These are phyloP conservation scores for Lactarius psammicola DNA, from an alignment of 768 basidiomycete genomes.

Conservation along the genomic window DNA sequence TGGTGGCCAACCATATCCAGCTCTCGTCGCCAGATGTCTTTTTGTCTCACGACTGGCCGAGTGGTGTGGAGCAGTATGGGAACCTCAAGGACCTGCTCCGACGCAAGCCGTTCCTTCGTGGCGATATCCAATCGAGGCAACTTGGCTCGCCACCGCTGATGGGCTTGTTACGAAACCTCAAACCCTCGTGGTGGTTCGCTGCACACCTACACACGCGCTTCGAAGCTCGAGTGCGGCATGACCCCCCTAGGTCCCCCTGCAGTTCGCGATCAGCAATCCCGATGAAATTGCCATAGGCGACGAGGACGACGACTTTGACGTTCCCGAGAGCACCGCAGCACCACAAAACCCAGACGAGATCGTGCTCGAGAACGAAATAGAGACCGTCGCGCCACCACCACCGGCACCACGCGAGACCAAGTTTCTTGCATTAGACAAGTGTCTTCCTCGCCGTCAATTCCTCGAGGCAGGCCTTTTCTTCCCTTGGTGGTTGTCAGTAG, in stretches of 20 bases:
- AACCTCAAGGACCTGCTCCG: conserved; percentile 62
- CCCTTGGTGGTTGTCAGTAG: background rate
- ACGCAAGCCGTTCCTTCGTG: conserved; percentile 73
- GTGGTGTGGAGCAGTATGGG: conserved; percentile 74
- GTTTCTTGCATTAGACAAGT: conserved; percentile 89
- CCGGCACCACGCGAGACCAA: conserved; percentile 49
- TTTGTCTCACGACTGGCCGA: conserved; percentile 1
- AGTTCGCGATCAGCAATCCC: conserved; percentile 38
- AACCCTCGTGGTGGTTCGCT: conserved; percentile 88
- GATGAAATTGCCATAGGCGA: conserved; percentile 52
- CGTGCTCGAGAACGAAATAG: conserved; percentile 45
- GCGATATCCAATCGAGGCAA: conserved; percentile 62
- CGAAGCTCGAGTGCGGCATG: conserved; percentile 63
- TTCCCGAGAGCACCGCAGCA: background rate
- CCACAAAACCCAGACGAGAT: conserved; percentile 53
- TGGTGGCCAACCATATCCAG: conserved; percentile 34
- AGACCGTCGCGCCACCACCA: conserved; percentile 39
- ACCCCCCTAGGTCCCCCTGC: conserved; percentile 4
- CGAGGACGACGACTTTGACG: conserved; percentile 35
- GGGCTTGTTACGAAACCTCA: conserved; percentile 44
- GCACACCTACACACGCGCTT: conserved; percentile 90
- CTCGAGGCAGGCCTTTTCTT: conserved; percentile 57
- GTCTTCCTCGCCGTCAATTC: conserved; percentile 47
- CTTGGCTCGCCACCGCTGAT: conserved; percentile 81
- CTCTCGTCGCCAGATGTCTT: conserved; percentile 52